phyloP scores from a whole-genome alignment of 2,329 filamentous ascomycete genomes.

The Hypocrella siamensis region DNA sequence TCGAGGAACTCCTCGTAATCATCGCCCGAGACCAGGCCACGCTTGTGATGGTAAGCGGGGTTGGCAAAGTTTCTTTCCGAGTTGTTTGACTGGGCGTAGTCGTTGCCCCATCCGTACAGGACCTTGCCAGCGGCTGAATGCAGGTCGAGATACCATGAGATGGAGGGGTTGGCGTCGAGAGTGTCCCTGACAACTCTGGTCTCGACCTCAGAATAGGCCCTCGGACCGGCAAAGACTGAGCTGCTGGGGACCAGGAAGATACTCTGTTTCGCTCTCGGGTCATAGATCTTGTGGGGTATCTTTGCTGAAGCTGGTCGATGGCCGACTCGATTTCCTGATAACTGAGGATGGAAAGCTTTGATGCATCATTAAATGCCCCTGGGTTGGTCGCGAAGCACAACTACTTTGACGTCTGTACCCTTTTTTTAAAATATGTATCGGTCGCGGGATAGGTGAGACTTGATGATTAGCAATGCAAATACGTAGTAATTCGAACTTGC shows the following conservation, averaged over 20 bases:
- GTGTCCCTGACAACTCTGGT: slow-evolving; percentile 37
- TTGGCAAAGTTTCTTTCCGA: slow-evolving; percentile 36
- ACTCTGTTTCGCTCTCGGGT: slow-evolving; percentile 15
- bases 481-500: no score
- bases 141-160: slow-evolving; percentile 42
- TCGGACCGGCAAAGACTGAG: slow-evolving; percentile 33
- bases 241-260: slow-evolving; percentile 23
- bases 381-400: no score
- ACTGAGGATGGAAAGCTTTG: slow-evolving; percentile 23
- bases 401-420: no score
- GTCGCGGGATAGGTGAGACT: no score
- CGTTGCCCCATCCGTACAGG: slow-evolving; percentile 42
- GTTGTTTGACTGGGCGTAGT: slow-evolving; percentile 30
- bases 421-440: no score
- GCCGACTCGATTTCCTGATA: slow-evolving; percentile 27
- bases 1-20: slow-evolving; percentile 31
- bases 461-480: no score
- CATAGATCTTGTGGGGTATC: background rate
- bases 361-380: slow-evolving; percentile 9
- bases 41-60: slow-evolving; percentile 30
- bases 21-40: slow-evolving; percentile 29
- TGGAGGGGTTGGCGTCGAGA: slow-evolving; percentile 29
- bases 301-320: slow-evolving; percentile 22
- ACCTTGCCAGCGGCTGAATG: slow-evolving; percentile 37
- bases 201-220: slow-evolving; percentile 39